Evolutionary conservation across 177 flowering plant genomes (phyloP), one percentile per base, ranked within the genome.

Genomic region (Tripterygium wilfordii): DNA sequence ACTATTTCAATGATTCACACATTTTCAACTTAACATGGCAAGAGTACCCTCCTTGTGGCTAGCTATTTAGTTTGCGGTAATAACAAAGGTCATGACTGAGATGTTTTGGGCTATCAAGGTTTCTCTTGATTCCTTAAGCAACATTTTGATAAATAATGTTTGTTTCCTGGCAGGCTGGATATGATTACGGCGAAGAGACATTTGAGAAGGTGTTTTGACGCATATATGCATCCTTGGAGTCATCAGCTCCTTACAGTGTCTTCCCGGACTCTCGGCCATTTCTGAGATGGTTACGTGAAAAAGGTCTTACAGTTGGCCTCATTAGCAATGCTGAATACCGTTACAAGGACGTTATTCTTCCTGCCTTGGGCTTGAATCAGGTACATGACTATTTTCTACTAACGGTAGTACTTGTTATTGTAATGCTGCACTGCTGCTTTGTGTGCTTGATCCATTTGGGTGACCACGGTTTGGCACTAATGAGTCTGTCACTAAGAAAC

Each of bases 271-370:
- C 99, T 14, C 75, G 75, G 47, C 95, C 95, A 25, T 94, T 94
- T 64, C 69, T 94, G 32, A 76, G 82, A 68, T 94, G 99, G 99
- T 71, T 56, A 20, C 90, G 85, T 23, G 53, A 56, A 39, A 56
- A 72, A 35, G 96, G 95, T 39, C 40, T 94, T 31, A 64, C 20
- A 23, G 97, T 87, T 52, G 99, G 96, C 39, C 46, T 94, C 40
- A 78, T 94, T 17, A 94, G 99, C 68, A 87, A 94, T 69, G 77
- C 97, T 18, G 97, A 87, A 67, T 94, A 87, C 53, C 80, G 99
- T 10, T 90, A 94, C 66, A 68, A 51, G 66, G 97, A 94, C 68
- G 99, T 90, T 21, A 90, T 94, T 49, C 96, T 94, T 63, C 99
- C 97, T 14, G 92, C 99, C 40, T 54, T 87, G 63, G 92, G 92